phyloP scores from a whole-genome alignment of 2,329 filamentous ascomycete species.

The Cercospora citrullina region DNA sequence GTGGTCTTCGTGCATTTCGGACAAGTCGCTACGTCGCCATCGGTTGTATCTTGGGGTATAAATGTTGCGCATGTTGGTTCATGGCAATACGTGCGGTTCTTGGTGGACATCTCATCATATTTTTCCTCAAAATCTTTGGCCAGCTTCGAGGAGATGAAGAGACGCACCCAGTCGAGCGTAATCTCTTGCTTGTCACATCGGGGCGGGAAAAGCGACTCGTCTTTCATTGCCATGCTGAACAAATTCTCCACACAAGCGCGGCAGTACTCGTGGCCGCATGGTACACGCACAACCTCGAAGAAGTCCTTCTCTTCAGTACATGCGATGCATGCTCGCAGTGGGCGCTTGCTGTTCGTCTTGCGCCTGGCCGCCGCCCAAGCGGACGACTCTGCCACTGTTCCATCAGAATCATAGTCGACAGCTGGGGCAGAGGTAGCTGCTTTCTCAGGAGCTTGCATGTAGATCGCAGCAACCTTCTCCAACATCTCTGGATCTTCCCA shows the following conservation, averaged over 20 bases:
- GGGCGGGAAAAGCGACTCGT: conserved; percentile 58
- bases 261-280: conserved; percentile 55
- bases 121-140: conserved; percentile 46
- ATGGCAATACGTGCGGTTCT: conserved; percentile 56
- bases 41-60: conserved; percentile 42
- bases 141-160: conserved; percentile 43
- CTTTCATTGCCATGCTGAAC: conserved; percentile 47
- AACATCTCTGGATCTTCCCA: conserved; percentile 29
- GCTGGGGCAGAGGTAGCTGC: neutral
- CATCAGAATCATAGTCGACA: conserved; percentile 19
- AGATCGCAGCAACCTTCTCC: conserved; percentile 27
- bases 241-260: conserved; percentile 49
- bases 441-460: conserved; percentile 20
- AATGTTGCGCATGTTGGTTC: conserved; percentile 49
- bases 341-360: conserved; percentile 7
- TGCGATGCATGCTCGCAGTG: conserved; percentile 27
- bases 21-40: conserved; percentile 45
- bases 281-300: conserved; percentile 31
- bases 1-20: conserved; percentile 47
- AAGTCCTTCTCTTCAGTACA: conserved; percentile 37
- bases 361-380: conserved; percentile 25
- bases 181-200: conserved; percentile 54
- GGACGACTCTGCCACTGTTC: conserved; percentile 26
- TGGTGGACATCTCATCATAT: conserved; percentile 51
- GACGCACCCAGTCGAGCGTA: conserved; percentile 37